Evolutionary conservation across 2,329 filamentous ascomycete species (phyloP), one percentile per base, ranked within the genome.

Genomic region (Fusarium chuoi): DNA sequence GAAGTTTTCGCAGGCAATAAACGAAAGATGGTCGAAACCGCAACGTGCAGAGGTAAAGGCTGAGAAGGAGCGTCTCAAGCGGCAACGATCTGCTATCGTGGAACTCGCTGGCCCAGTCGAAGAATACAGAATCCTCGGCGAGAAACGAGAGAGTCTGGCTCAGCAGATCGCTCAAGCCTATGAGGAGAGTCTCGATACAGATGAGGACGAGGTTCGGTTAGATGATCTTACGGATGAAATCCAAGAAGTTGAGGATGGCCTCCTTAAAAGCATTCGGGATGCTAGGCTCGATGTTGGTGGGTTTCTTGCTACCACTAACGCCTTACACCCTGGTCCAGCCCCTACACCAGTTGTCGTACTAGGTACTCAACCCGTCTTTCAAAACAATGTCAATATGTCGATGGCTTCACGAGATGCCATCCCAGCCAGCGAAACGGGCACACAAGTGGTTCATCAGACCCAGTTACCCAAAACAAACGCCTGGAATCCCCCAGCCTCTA

Each of bases 371-470:
- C 79, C 81, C 10, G 72, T 76, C 5, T 78, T 78, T 38, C 73
- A 71, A n/a, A 73, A 75, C 38, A 72, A 70, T n/a, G 78, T 79
- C 7, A 78, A 81, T 60, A 80, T 82, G 79, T 79, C 81, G 15
- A 76, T 78, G 9, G 78, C 76, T 28, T 79, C 83, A 9, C 79
- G 77, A 49, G 81, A 83, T n/a, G 78, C 75, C 14, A 78, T 80
- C 6, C 39, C 79, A 18, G 75, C 76, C 22, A 76, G 79, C 3
- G 79, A 82, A 42, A 79, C 79, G 33, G 81, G 81, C 18, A 85
- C 86, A 3, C 85, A 90, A 68, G 82, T 89, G 24, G 84, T 89
- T 26, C 83, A 85, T 26, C 87, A 89, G 74, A 89, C 88, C 3
- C 88, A 89, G 62, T 74, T 86, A 28, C 81, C 83, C 15, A 70